phyloP scores from a whole-genome alignment of 208 protist genomes.

The Wallacemonas rigidus region DNA sequence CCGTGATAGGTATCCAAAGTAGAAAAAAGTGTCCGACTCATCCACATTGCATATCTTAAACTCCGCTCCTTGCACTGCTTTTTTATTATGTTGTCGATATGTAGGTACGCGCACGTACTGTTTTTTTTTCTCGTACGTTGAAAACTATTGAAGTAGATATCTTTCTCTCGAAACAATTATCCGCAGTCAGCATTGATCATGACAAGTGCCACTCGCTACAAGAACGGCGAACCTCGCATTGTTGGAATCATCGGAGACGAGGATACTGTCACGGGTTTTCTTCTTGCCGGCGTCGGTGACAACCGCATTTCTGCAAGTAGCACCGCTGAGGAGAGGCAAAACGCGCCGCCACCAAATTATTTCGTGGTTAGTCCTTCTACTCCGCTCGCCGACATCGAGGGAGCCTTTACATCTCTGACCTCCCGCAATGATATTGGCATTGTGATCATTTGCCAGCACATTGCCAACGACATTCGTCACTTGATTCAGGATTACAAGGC shows the following conservation, averaged over 20 bases:
- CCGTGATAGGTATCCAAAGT: too few relatives aligned
- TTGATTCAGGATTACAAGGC: conserved; percentile 91
- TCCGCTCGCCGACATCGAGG: conserved; percentile 89
- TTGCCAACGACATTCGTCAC: conserved; percentile 96
- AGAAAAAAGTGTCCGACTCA: too few relatives aligned
- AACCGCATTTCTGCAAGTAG: conserved; percentile 51
- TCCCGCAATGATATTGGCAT: conserved; percentile 92
- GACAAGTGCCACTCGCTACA: conserved; percentile 40
- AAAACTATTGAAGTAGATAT: too few relatives aligned
- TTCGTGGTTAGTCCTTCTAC: conserved; percentile 92
- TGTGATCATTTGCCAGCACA: conserved; percentile 96
- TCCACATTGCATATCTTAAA: too few relatives aligned
- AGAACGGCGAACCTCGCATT: conserved; percentile 80
- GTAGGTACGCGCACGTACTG: too few relatives aligned
- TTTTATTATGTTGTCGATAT: too few relatives aligned
- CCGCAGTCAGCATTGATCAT: conserved; percentile 11
- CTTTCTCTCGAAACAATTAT: too few relatives aligned
- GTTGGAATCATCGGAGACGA: conserved; percentile 94
- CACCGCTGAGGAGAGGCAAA: conserved; percentile 24
- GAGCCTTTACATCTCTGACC: conserved; percentile 92
- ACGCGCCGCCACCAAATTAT: conserved; percentile 77
- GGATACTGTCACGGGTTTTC: conserved; percentile 97
- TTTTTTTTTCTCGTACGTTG: too few relatives aligned
- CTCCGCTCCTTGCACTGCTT: too few relatives aligned
- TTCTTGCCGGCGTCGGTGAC: conserved; percentile 95